These are phyloP conservation scores for Alternaria rosae DNA, from an alignment of 2,329 filamentous ascomycete species.

Conservation along the genomic window DNA sequence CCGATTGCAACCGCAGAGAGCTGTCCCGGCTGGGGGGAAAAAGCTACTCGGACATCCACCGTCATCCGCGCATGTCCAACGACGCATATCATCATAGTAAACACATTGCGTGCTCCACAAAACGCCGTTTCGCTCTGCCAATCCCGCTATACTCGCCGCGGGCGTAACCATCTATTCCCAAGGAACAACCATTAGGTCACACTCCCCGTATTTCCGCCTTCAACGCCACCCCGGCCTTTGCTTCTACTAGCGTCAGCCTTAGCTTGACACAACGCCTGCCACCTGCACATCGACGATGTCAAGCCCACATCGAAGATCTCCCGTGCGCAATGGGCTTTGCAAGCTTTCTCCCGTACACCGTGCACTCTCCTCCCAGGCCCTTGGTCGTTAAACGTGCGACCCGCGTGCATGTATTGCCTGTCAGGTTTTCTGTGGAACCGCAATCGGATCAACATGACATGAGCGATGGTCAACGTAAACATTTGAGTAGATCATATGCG, in stretches of 20 bases:
- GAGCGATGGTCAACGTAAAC: not conserved
- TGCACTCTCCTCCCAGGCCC: not conserved
- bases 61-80: not conserved
- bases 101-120: not conserved
- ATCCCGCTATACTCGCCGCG: not conserved
- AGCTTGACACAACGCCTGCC: not conserved
- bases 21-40: not conserved
- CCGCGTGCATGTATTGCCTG: not conserved
- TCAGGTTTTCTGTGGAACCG: not conserved
- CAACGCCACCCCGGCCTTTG: not conserved
- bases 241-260: not conserved
- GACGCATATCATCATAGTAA: not conserved
- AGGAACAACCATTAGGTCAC: not conserved
- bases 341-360: not conserved
- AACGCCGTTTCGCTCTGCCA: not conserved
- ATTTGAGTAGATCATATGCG: not conserved
- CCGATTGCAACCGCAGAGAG: not conserved
- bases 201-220: not conserved
- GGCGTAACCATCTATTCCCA: not conserved
- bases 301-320: slow-evolving; percentile 17
- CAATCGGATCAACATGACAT: not conserved
- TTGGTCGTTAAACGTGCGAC: not conserved
- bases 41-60: not conserved
- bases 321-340: slow-evolving; percentile 2
- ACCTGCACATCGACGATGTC: slow-evolving; percentile 22